Evolutionary conservation across 768 basidiomycete species (phyloP), one percentile per base, ranked within the genome.

Genomic region (Termitomyces sp.): DNA sequence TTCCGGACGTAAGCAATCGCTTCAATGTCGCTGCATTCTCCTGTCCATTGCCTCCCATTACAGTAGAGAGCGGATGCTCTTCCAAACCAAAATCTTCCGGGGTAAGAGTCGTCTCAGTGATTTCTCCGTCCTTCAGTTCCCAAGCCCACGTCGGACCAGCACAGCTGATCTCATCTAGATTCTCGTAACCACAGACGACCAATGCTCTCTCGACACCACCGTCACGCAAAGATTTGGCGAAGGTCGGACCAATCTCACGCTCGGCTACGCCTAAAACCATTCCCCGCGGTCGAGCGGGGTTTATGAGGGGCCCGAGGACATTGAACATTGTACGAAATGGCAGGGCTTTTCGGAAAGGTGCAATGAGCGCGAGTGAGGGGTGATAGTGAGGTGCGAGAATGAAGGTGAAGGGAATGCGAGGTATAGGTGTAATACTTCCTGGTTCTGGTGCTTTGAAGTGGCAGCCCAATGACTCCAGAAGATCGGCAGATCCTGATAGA

Each of bases 281-380:
- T 3, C 93, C 88, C 4, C 79, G 80, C 2, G 97, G 96, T 9
- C 78, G 75, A 0, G 92, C 88, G 2, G 96, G 97, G 73, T 96
- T 98, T 73, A 96, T 89, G 41, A 98, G 82, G 0, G 96, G 97
- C 0, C 97, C 95, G 35, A 98, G 80, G 59, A 95, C 76, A 74
- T 99, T 98, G 82, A 97, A 98, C 77, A 99, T 87, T 9, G 96
- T 98, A 49, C 95, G 88, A 77, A 96, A 98, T 49, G 94, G 93
- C 55, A 98, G 83, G 0, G 85, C 75, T 66, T 89, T 90, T 56
- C 96, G 88, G 68, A 89, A 83, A 0, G 96, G 94, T 0, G 89
- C 89, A 63, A 98, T 79, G 57, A 82, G 74, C 5, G 89, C 91
- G 50, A 98, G 80, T 0, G 89, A 72, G 1, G 95, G 95, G 72